Conservation (phyloP, 495 filamentous ascomycete genomes). For the Annulohypoxylon bovei region DNA sequence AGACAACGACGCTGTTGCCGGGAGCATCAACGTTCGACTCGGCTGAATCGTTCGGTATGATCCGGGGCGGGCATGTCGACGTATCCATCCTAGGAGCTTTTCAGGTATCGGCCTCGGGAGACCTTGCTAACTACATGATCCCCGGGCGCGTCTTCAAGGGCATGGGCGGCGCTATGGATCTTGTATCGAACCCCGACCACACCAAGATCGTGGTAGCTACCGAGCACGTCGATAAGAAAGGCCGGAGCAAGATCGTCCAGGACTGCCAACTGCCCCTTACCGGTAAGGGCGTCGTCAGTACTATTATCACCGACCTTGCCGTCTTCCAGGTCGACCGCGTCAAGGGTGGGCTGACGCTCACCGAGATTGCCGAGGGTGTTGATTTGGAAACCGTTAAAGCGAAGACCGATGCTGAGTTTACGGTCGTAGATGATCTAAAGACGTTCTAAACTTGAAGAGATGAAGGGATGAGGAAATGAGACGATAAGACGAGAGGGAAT, state of each 20-base stretch:
- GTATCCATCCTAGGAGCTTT: constrained; percentile 69
- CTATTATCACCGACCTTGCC: constrained; percentile 67
- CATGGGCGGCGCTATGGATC: constrained; percentile 72
- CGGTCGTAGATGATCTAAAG: constrained; percentile 58
- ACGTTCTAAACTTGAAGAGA: constrained; percentile 53
- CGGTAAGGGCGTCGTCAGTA: constrained; percentile 61
- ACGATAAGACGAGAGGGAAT: not conserved
- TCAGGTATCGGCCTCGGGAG: constrained; percentile 66
- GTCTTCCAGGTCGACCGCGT: constrained; percentile 68
- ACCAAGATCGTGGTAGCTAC: constrained; percentile 71
- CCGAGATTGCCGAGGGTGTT: constrained; percentile 65
- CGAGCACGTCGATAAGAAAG: constrained; percentile 70
- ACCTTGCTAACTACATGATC: constrained; percentile 72
- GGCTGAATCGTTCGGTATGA: constrained; percentile 70
- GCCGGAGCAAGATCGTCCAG: constrained; percentile 67
- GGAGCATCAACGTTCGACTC: constrained; percentile 67
- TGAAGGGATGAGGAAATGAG: not conserved
- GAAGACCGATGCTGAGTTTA: constrained; percentile 65
- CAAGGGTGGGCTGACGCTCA: constrained; percentile 60
- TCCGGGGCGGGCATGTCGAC: constrained; percentile 68
- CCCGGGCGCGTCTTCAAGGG: constrained; percentile 71
- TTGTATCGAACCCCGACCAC: constrained; percentile 66
- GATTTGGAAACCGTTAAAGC: constrained; percentile 62
- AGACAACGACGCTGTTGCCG: constrained; percentile 67
- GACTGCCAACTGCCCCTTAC: constrained; percentile 66